Evolutionary conservation across 75 land plant genomes (phyloP), one percentile per base, ranked within the genome.

Genomic region (Selaginella moellendorffii): DNA sequence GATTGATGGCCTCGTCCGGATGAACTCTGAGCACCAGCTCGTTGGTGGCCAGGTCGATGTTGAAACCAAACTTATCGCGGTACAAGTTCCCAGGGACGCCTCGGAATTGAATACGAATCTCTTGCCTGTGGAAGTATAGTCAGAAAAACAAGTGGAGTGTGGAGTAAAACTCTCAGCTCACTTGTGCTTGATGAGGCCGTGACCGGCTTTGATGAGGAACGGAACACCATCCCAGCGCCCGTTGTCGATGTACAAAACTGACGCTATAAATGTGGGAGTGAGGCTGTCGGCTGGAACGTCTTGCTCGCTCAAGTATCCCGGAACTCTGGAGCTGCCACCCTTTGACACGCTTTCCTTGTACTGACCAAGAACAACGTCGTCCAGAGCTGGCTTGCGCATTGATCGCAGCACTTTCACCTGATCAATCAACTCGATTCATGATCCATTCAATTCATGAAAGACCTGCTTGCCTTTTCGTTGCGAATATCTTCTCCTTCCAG

Each of bases 141-240:
- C n/a, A n/a, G n/a, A n/a, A n/a, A n/a, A n/a, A n/a, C n/a, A n/a
- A n/a, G n/a, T n/a, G n/a, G n/a, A n/a, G n/a, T n/a, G n/a, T n/a
- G n/a, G n/a, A n/a, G n/a, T 18, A n/a, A n/a, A n/a, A n/a, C n/a
- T n/a, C n/a, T n/a, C n/a, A n/a, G 60, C 28, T 28, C 59, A 82
- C 88, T 81, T 73, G 73, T 76, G 75, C 66, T 81, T 75, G 54
- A 79, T 77, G 30, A 87, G 79, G 1, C 81, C 95, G 54, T 62
- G 67, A 31, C 95, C 95, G 31, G 86, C 72, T 73, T 83, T 86
- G 22, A 88, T 86, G 0, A 88, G 65, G 24, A 88, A 85, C 25
- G 92, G 92, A 1, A 87, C 92, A 12, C 89, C 92, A 64, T 87
- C 96, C 96, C 96, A 89, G 0, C 96, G 76, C 30, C 83, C 87